Evolutionary conservation across 495 filamentous ascomycete species (phyloP).

Genomic region (Tuber umbilicatum): DNA sequence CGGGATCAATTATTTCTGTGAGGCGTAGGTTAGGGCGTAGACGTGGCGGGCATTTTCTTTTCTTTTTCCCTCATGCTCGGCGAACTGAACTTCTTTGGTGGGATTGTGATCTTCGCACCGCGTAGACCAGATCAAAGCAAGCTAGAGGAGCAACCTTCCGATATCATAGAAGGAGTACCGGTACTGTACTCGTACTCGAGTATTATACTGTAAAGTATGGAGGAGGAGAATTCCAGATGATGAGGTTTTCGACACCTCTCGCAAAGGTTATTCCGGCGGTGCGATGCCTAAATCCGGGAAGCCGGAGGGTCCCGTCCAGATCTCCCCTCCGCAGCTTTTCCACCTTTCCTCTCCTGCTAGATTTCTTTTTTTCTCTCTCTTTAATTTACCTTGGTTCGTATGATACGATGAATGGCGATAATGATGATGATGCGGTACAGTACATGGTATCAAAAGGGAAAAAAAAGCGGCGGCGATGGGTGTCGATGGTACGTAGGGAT

Average conservation of each 20-base stretch:
- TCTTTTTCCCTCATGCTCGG: not conserved
- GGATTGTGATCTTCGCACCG: not conserved
- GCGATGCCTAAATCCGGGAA: not conserved
- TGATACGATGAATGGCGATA: not conserved
- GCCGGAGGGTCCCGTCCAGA: not conserved
- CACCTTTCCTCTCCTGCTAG: not conserved
- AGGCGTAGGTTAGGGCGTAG: not conserved
- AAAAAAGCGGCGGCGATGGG: not conserved
- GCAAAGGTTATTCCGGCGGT: not conserved
- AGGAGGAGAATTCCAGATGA: not conserved
- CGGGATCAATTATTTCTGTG: not conserved
- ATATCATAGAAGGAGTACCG: not conserved
- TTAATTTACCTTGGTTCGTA: not conserved
- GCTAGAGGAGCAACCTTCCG: not conserved
- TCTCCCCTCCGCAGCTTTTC: not conserved
- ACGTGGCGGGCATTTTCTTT: not conserved
- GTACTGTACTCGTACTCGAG: not conserved
- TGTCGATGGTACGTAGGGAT: slow-evolving; percentile 3
- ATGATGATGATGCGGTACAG: not conserved
- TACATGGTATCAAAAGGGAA: not conserved
- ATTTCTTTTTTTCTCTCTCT: not conserved
- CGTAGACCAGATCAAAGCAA: not conserved
- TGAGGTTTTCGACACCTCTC: not conserved
- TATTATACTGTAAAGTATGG: not conserved
- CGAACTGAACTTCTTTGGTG: not conserved